Evolutionary conservation across 108 stramenopile species (phyloP).

Genomic region (Mediolabrus comicus): DNA sequence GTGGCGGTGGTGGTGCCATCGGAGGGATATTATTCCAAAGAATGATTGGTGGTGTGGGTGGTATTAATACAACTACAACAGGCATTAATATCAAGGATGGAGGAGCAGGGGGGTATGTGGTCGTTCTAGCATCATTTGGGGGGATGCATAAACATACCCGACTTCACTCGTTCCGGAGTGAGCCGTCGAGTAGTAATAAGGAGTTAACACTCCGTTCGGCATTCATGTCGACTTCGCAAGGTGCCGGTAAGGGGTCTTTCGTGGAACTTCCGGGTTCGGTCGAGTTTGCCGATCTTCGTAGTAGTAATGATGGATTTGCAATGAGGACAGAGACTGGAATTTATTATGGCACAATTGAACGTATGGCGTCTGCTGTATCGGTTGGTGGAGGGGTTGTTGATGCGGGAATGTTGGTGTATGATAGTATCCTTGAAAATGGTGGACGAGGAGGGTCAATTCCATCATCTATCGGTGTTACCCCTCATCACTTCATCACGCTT

Average conservation of each 20-base stretch:
- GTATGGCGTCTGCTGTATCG: constrained; percentile 41
- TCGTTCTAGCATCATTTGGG: constrained; percentile 70
- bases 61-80: background rate
- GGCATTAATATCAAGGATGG: constrained; percentile 12
- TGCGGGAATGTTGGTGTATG: constrained; percentile 76
- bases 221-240: constrained; percentile 14
- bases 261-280: constrained; percentile 82
- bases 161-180: constrained; percentile 70
- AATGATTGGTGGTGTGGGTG: constrained; percentile 27
- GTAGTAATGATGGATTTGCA: constrained; percentile 69
- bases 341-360: constrained; percentile 81
- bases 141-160: constrained; percentile 72
- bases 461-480: constrained; percentile 62
- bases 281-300: constrained; percentile 66
- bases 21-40: constrained; percentile 39
- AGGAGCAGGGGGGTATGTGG: constrained; percentile 30
- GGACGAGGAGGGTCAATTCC: constrained; percentile 9
- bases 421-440: constrained; percentile 14
- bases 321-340: constrained; percentile 79
- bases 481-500: constrained; percentile 79
- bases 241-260: constrained; percentile 31
- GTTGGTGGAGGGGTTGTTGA: constrained; percentile 57
- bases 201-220: constrained; percentile 31
- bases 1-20: constrained; percentile 24
- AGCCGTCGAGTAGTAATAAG: constrained; percentile 4